Evolutionary conservation across 331 rosid genomes (phyloP).

Genomic region (Quercus tomentella): DNA sequence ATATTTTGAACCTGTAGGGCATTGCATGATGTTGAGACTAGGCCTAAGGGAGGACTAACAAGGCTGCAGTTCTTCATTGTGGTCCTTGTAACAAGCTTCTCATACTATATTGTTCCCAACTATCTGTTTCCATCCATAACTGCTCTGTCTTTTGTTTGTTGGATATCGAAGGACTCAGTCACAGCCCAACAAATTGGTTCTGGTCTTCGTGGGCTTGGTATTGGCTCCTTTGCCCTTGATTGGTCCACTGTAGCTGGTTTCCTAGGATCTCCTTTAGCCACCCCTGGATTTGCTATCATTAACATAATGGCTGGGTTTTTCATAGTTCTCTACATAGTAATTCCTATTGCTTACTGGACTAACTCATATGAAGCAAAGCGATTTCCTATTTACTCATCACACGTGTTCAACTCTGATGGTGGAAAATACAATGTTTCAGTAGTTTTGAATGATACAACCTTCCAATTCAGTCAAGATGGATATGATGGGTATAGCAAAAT

Average conservation of each 20-base stretch:
- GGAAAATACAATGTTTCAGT: conserved; percentile 13
- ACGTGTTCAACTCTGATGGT: conserved; percentile 21
- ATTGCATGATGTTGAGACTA: conserved; percentile 37
- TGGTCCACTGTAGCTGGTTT: conserved; percentile 41
- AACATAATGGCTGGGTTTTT: conserved; percentile 27
- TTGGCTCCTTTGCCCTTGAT: conserved; percentile 44
- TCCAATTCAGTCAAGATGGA: conserved; percentile 13
- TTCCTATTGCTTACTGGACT: conserved; percentile 36
- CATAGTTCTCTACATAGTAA: conserved; percentile 19
- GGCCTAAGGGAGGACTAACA: conserved; percentile 39
- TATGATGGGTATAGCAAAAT: conserved; percentile 26
- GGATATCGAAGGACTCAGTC: conserved; percentile 37
- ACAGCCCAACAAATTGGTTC: conserved; percentile 51
- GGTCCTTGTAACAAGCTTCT: conserved; percentile 33
- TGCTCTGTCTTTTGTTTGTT: conserved; percentile 33
- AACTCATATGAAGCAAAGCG: conserved; percentile 25
- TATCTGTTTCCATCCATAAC: conserved; percentile 39
- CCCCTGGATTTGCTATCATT: conserved; percentile 31
- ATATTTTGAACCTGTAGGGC: conserved; percentile 25
- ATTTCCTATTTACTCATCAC: conserved; percentile 31
- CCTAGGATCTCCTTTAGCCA: conserved; percentile 36
- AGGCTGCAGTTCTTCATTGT: conserved; percentile 43
- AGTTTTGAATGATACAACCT: conserved; percentile 19
- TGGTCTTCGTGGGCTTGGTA: conserved; percentile 40
- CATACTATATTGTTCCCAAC: conserved; percentile 40